Base-by-base conservation (phyloP, 2,329 filamentous ascomycete genomes). In the Cytospora piceicola region DNA sequence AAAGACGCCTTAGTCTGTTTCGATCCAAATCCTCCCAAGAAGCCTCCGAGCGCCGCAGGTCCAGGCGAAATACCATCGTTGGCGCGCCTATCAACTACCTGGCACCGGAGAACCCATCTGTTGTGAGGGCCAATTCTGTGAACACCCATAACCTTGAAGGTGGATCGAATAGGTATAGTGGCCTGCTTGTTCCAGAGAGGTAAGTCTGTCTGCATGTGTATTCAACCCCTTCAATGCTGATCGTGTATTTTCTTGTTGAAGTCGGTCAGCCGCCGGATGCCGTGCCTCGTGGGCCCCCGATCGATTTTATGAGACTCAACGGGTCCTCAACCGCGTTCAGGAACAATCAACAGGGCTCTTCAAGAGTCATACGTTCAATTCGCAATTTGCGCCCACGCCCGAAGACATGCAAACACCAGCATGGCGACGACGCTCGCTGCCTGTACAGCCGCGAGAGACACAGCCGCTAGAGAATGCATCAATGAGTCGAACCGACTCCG, bases 261-360 rank as follows among this genome's bases (percentile, higher is more conserved):
- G 76, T 57, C 73, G 75, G 70, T 73, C 75, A 29, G 63, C 71
- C 51, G 72, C 74, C 39, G 71, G 71, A 29, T 75, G 75, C 49
- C 78, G 76, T 56, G 71, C 75, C 6, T 81, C 80, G 6, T 77
- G 77, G 69, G 79, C 78, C 64, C 80, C 82, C 71, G 77, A 82
- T 64, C 66, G 78, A 32, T 80, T 80, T 30, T 82, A 83, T 71
- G 80, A 81, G 69, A 77, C 79, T n/a, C 77, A 79, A 67, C 77
- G 79, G 8, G 69, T 82, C 11, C 70, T 82, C 49, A 79, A 79
- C 60, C 70, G 80, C 34, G 73, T 73, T 20, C 78, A 79, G 66
- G 75, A 77, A 20, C 57, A 56, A 22, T 22, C 29, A 8, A 36
- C 61, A 42, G 49, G 32, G 29, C 56, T 68, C 6, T 60, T 52